Base-by-base conservation (phyloP, 2,329 filamentous ascomycete species). In the Nigrospora osmanthi region DNA sequence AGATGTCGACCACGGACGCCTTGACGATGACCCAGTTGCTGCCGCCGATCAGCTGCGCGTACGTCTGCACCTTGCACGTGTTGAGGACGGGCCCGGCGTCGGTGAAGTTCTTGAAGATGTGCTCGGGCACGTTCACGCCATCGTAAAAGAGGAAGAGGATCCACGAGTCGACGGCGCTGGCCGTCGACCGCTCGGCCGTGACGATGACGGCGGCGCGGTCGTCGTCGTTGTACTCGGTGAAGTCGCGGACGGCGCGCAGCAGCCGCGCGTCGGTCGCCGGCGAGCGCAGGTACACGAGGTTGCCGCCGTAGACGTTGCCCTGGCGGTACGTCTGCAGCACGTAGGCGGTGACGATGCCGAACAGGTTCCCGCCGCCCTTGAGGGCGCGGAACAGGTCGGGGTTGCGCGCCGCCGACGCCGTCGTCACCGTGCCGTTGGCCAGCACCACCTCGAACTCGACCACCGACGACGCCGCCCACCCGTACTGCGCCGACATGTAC, bases 91-190 rank as follows among this genome's bases (percentile, higher is more conserved):
- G 66, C 0, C 63, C 59, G 33, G 73, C 67, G 31, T 67, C 65
- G 2, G 72, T 71, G 56, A 84, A 84, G 49, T 75, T 73, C 45
- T 70, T 65, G 49, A 84, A 83, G 3, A 74, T 68, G 6, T 65
- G 71, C 0, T 64, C 56, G 1, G 79, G 78, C 1, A 72, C 71
- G 17, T 59, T 57, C 0, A 68, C 65, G 3, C 75, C 80, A 56
- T 83, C 76, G 56, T 82, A 83, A 64, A 81, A 82, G 35, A 80
- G 58, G 61, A 83, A 82, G 47, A 83, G 62, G 47, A 79, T 70
- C 75, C 76, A 81, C 6, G 72, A 66, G 50, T 81, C 68, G 43
- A 78, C 52, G 1, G 70, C 50, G 28, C 66, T 62, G 7, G 70
- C 55, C 3, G 60, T 57, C 2, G 67, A 66, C 15, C 72, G 65